Evolutionary conservation across 805 yeast genomes (phyloP).

Genomic region (Isabelozyma heimii): DNA sequence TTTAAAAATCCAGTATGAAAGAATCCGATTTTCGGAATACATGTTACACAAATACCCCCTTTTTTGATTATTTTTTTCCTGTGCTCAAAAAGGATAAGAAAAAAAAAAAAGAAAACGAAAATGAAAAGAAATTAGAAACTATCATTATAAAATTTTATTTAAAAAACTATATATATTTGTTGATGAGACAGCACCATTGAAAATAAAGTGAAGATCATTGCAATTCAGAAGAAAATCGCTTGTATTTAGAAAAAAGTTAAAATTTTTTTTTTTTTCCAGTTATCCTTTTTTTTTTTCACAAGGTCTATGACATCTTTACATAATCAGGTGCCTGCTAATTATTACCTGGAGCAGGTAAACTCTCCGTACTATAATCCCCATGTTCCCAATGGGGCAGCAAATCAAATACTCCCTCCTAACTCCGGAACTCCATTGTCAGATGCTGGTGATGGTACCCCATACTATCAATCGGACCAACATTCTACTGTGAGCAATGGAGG

Average conservation of each 20-base stretch:
- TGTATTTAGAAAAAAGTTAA: neutral
- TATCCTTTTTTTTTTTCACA: neutral
- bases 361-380: neutral
- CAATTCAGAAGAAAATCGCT: neutral
- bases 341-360: conserved; percentile 20
- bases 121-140: too few relatives aligned
- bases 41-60: neutral
- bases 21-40: neutral
- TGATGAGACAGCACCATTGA: neutral
- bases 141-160: too few relatives aligned
- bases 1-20: too few relatives aligned
- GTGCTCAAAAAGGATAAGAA: neutral
- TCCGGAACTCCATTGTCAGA: neutral
- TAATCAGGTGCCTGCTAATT: conserved; percentile 16
- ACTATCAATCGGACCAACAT: conserved; percentile 1
- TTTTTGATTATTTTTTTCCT: neutral
- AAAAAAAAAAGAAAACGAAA: too few relatives aligned
- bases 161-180: neutral
- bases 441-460: neutral
- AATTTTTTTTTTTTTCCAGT: neutral
- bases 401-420: neutral
- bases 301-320: conserved; percentile 27
- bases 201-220: neutral
- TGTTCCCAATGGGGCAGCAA: neutral
- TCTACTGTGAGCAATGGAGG: neutral